Evolutionary conservation across 2,329 filamentous ascomycete genomes (phyloP), one percentile per base, ranked within the genome.

Genomic region (Fusarium aywerte): DNA sequence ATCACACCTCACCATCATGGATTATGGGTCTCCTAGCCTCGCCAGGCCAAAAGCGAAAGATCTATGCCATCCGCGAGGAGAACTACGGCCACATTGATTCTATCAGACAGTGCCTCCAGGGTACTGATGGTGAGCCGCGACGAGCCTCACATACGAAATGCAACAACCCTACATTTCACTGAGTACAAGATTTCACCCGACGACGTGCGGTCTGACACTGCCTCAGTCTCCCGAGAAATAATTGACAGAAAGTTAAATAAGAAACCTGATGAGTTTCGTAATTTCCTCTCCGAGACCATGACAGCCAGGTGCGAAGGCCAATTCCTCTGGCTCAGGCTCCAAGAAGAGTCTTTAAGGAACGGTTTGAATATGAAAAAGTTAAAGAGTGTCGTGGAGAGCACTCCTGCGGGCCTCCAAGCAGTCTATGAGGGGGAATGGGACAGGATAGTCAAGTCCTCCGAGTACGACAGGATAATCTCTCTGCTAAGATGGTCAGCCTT

Each of bases 271-370:
- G 20, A 36, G 3, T 31, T 74, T 9, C 66, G 61, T 21, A n/a
- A 61, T 4, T 50, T 60, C 4, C 48, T 78, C 8, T 73, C 75
- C 16, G 20, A 68, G n/a, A 60, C 43, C 38, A 71, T 79, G 53
- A 62, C 74, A 0, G 40, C 74, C 16, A 71, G 74, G 11, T 78
- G 73, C 55, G 65, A 75, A 3, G 78, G 76, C 2, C 77, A 78
- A 54, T 79, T 80, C 38, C 59, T 79, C 1, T 78, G 70, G 68
- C 61, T 79, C 3, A 75, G 72, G 27, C 48, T 79, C 53, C 70
- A 77, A 18, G 72, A 73, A 12, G 47, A 68, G 1, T 62, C 70
- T 9, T 35, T 79, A 4, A 62, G 63, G 1, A 60, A 45, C 16
- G 63, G 73, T 2, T 75, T 73, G 59, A 76, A 72, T 33, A 65